Conservation (phyloP, 2,329 filamentous ascomycete species). For the Camillea tinctor region DNA sequence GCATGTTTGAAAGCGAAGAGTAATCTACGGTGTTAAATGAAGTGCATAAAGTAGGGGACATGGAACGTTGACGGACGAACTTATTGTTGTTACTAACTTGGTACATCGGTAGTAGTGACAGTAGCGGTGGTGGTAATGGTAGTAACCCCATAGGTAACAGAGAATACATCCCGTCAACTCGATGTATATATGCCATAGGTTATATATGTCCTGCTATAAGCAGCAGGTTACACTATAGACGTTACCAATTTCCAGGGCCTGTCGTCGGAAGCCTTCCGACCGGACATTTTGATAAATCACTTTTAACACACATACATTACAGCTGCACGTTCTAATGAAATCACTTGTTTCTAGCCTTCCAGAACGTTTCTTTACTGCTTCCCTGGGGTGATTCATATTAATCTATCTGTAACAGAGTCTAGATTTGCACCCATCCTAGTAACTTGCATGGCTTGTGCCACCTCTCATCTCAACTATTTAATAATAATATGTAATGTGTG, state of each 20-base stretch:
- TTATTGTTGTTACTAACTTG: not conserved
- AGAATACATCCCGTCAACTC: too few relatives aligned
- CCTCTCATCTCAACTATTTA: not conserved
- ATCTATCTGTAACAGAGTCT: conserved; percentile 5
- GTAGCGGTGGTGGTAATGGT: too few relatives aligned
- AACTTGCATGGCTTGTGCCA: not conserved
- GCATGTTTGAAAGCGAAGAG: not conserved
- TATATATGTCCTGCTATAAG: not conserved
- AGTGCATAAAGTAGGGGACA: not conserved
- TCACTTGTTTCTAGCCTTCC: not conserved
- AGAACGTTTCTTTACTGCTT: conserved; percentile 7
- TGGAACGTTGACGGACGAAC: not conserved
- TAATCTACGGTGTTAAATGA: not conserved
- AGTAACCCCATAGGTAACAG: too few relatives aligned
- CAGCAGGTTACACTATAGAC: not conserved
- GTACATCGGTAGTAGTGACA: not conserved
- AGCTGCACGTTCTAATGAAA: not conserved
- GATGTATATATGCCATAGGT: not conserved
- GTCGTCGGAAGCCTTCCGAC: conserved; percentile 20
- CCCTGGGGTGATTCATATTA: conserved; percentile 1
- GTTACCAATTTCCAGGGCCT: conserved; percentile 1
- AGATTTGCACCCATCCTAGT: not conserved
- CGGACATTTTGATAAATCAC: conserved; percentile 5
- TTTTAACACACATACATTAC: conserved; percentile 1
- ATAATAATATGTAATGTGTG: too few relatives aligned